Percentiles rank a stretch among this genome's conserved stretches.
These are phyloP conservation scores for Hysterangium stoloniferum DNA, from an alignment of 768 basidiomycete species.

Conservation along the genomic window DNA sequence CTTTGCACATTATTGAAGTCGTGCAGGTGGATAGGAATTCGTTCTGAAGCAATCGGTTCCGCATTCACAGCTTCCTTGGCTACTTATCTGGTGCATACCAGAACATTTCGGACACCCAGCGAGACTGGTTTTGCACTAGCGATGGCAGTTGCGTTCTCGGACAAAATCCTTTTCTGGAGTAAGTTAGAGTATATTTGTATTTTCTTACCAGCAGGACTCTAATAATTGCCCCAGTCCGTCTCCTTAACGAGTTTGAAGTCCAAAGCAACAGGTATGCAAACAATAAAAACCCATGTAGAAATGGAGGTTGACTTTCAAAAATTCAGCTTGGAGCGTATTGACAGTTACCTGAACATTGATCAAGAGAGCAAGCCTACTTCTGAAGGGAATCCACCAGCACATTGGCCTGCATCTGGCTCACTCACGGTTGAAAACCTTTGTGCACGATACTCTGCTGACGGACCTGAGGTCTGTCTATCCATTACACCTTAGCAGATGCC, in stretches of 20 bases:
- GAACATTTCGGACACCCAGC: background rate
- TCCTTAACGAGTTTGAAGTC: background rate
- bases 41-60: conserved; percentile 33
- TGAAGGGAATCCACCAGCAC: conserved; percentile 47
- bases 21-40: conserved; percentile 17
- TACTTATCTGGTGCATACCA: conserved; percentile 10
- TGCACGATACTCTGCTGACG: conserved; percentile 36
- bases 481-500: too few species aligned
- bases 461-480: conserved; percentile 2
- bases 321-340: conserved; percentile 28
- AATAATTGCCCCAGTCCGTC: background rate
- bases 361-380: conserved; percentile 39
- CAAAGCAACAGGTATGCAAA: conserved; percentile 17
- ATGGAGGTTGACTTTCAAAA: background rate
- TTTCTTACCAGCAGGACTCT: background rate
- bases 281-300: background rate
- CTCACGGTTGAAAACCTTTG: conserved; percentile 29
- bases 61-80: conserved; percentile 25
- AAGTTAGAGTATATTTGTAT: background rate
- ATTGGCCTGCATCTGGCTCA: conserved; percentile 33
- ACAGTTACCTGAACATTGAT: conserved; percentile 47
- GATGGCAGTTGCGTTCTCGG: conserved; percentile 13
- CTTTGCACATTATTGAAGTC: background rate
- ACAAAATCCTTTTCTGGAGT: conserved; percentile 19
- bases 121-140: conserved; percentile 17